These are phyloP conservation scores for Gynandropsis gynandra DNA, from an alignment of 345 rosid species.

Conservation along the genomic window DNA sequence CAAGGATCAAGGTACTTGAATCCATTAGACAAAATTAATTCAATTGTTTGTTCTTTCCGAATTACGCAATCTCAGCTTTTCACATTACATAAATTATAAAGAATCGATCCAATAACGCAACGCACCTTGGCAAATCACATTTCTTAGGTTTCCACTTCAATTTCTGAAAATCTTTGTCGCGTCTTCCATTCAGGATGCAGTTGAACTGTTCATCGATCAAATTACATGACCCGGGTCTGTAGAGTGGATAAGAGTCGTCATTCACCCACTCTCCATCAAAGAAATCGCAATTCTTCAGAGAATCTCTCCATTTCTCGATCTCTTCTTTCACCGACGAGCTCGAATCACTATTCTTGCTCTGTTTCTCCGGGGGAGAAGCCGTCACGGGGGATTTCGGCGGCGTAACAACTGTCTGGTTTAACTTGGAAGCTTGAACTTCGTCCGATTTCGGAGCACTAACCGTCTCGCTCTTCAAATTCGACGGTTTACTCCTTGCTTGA, in stretches of 20 bases:
- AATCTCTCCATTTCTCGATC: constrained; percentile 36
- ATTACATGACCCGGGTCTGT: constrained; percentile 79
- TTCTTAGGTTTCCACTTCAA: constrained; percentile 85
- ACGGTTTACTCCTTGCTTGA: not conserved
- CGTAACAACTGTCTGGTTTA: constrained; percentile 17
- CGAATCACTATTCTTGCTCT: constrained; percentile 27
- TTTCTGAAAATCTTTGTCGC: constrained; percentile 65
- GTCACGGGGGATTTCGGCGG: constrained; percentile 18
- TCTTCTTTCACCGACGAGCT: constrained; percentile 31
- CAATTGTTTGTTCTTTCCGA: too few species aligned
- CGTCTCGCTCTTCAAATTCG: not conserved
- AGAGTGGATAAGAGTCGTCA: constrained; percentile 89
- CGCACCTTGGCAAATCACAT: constrained; percentile 80
- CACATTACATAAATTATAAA: too few species aligned
- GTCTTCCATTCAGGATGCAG: constrained; percentile 76
- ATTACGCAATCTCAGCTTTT: too few species aligned
- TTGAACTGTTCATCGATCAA: constrained; percentile 80
- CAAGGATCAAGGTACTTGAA: too few species aligned
- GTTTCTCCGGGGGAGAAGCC: constrained; percentile 30
- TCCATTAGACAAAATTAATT: too few species aligned
- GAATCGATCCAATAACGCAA: not conserved
- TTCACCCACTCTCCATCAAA: constrained; percentile 84
- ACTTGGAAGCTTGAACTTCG: not conserved
- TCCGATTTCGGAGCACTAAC: constrained; percentile 1
- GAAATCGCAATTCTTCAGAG: constrained; percentile 63